Evolutionary conservation across 2,329 filamentous ascomycete species (phyloP), one percentile per base, ranked within the genome.

Genomic region (Penicillium capsulatum): DNA sequence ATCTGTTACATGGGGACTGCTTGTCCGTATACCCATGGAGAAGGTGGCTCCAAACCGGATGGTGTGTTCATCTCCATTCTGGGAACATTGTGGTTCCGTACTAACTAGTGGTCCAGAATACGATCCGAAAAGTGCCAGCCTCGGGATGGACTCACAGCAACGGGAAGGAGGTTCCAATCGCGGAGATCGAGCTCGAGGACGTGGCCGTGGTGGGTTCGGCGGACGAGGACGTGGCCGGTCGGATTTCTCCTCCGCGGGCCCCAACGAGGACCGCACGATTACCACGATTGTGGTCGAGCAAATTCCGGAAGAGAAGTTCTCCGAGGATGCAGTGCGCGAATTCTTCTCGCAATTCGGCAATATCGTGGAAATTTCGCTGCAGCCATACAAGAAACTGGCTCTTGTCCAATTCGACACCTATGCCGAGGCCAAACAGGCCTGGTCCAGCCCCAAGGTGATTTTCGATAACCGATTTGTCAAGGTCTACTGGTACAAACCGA

Each of bases 391-490:
- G 44, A 70, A 70, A 28, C 56, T 80, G 14, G 77, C 78, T 1
- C 59, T 80, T 26, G 67, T 81, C 48, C 77, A 72, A 41, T 81
- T 70, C 49, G 66, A 69, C 16, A 69, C 68, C 39, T 73, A 74
- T 49, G 65, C 66, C 11, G 63, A 71, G 14, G 78, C 78, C 7
- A 70, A 68, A 42, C 65, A 66, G 17, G 79, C 79, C 2, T 80
- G 77, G 62, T 68, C 74, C 13, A 80, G 75, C 44, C 78, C 79
- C 0, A 80, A 80, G 56, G 74, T 74, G 36, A 74, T 81, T 13
- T 81, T 81, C 47, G 78, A 80, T 47, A 81, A 81, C 45, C 68
- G 79, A 3, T 81, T 81, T 47, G 78, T 81, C 36, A 81, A 81
- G 49, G 76, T 81, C 1, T 80, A 79, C 51, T 81, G 78, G 78